These are phyloP conservation scores for Globisporangium perplexum DNA, from an alignment of 352 stramenopile species.

Conservation along the genomic window DNA sequence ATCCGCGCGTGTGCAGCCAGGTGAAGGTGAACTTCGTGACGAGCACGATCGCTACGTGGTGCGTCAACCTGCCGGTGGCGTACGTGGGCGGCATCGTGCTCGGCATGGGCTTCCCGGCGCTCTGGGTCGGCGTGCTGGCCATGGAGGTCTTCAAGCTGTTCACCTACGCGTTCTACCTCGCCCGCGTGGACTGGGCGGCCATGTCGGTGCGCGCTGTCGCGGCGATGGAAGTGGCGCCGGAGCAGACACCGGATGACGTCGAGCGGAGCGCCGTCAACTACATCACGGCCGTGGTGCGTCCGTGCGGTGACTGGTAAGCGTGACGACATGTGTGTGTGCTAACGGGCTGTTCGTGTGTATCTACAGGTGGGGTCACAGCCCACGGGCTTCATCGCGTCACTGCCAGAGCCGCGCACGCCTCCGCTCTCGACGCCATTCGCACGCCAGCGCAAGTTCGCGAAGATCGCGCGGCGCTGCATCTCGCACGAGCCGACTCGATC, in stretches of 20 bases:
- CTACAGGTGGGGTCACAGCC: conserved; percentile 38
- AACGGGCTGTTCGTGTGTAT: not conserved
- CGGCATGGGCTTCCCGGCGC: conserved; percentile 48
- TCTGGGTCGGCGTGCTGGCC: conserved; percentile 54
- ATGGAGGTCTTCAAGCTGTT: conserved; percentile 67
- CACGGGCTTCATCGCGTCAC: conserved; percentile 40
- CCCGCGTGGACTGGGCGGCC: conserved; percentile 37
- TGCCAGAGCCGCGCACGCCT: conserved; percentile 36
- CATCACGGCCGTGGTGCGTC: conserved; percentile 35
- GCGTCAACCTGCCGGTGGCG: conserved; percentile 56
- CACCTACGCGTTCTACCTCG: conserved; percentile 38
- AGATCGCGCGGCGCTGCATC: conserved; percentile 18
- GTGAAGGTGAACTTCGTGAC: conserved; percentile 59
- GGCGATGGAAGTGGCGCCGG: conserved; percentile 35
- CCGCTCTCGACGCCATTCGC: conserved; percentile 33
- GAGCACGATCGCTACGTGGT: conserved; percentile 59
- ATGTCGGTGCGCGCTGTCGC: conserved; percentile 38
- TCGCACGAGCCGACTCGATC: conserved; percentile 14
- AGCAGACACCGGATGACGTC: conserved; percentile 26
- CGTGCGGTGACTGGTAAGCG: too few relatives aligned
- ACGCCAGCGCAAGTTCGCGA: conserved; percentile 23
- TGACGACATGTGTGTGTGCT: not conserved
- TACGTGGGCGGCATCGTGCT: conserved; percentile 49
- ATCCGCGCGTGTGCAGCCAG: conserved; percentile 11
- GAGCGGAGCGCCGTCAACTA: conserved; percentile 56